phyloP scores from a whole-genome alignment of 177 flowering plant genomes.

The Vitis hybrid region DNA sequence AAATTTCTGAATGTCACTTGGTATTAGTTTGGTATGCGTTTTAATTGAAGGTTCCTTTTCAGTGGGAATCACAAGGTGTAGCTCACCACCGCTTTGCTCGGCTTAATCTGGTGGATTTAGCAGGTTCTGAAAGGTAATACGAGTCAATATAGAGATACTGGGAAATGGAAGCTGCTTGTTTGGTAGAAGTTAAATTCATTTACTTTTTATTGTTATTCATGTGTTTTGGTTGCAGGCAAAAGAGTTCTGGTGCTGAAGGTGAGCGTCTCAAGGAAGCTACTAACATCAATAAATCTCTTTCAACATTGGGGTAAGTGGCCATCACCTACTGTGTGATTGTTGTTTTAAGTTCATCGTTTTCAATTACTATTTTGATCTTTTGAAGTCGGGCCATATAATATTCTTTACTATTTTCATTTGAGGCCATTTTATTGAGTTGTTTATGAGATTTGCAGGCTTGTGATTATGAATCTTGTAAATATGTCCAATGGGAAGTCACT shows the following conservation, averaged over 20 bases:
- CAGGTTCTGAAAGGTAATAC: conserved; percentile 96
- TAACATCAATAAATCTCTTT: conserved; percentile 97
- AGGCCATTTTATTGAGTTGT: neutral
- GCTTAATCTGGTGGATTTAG: conserved; percentile 94
- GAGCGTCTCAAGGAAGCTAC: conserved; percentile 99
- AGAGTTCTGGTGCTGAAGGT: conserved; percentile 99
- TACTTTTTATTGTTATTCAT: neutral
- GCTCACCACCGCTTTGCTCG: conserved; percentile 91
- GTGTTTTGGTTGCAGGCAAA: conserved; percentile 60
- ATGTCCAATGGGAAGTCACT: conserved; percentile 88
- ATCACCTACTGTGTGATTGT: neutral
- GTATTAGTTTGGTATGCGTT: neutral
- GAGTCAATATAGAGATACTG: neutral
- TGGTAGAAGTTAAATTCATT: neutral
- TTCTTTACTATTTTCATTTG: neutral
- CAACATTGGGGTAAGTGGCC: conserved; percentile 82
- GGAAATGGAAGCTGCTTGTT: neutral
- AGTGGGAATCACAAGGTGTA: conserved; percentile 99
- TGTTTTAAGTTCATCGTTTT: neutral
- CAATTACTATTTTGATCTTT: neutral
- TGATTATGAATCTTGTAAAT: conserved; percentile 93
- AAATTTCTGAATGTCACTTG: neutral
- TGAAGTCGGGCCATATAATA: neutral
- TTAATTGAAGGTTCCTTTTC: conserved; percentile 12
- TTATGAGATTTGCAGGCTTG: conserved; percentile 61